Base-by-base conservation (phyloP, 2,329 filamentous ascomycete species). In the Penicillium sp. region DNA sequence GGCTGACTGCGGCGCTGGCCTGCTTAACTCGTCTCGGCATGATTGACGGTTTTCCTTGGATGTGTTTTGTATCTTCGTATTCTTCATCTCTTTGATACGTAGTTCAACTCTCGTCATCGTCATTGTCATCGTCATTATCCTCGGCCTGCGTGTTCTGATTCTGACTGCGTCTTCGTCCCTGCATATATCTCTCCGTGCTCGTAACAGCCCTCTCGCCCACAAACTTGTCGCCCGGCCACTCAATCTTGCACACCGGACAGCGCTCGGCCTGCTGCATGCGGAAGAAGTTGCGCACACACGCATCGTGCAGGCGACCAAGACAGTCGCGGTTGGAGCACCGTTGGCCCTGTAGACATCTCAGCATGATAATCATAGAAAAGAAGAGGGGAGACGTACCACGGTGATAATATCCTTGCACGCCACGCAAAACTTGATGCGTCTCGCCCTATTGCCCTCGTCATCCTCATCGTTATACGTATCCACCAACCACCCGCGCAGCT, bases 331-430 rank as follows among this genome's bases (percentile, higher is more conserved):
- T 81, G 2, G 79, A 71, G 72, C 92, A 96, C 55, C 92, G 82
- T 78, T 91, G 83, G 0, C 92, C 91, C 78, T 81, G 57, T 16
- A 49, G 21, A 23, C 11, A 24, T 16, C 26, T 52, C 45, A 47
- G 33, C 12, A 40, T 11, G 16, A n/a, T 18, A 23, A 7, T 24
- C 16, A 35, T 49, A 28, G 38, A 7, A 12, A 58, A 21, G 14
- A 18, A 30, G 18, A 21, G 40, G 43, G 51, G 21, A 56, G 33
- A 71, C 74, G 62, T 66, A 81, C 82, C 61, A 88, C 77, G 0
- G 93, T 99, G 42, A 97, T 84, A 60, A 97, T 88, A 62, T 96
- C 91, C 71, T 85, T 89, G 73, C 94, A 99, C 0, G 90, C 91
- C 66, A 88, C 83, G 70, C 94, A 99, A 61, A 86, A 84, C 74